phyloP scores from a whole-genome alignment of 129 eudicot species.

The Artemisia annua region DNA sequence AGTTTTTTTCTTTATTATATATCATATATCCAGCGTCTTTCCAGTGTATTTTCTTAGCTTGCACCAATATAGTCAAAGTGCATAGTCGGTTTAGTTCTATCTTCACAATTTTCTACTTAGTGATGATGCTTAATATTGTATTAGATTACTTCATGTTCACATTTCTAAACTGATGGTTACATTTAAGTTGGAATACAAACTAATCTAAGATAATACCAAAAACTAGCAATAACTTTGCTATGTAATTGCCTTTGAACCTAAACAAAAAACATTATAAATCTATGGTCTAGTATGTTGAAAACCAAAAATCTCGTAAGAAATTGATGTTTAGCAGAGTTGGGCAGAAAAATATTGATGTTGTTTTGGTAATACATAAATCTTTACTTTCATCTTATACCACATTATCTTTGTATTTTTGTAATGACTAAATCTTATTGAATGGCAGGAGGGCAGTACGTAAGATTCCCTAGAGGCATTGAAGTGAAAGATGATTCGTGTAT shows the following conservation, averaged over 20 bases:
- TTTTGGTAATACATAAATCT: too few species aligned
- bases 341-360: too few species aligned
- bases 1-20: background rate
- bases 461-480: too few species aligned
- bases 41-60: conserved; percentile 1
- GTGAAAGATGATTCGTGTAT: too few species aligned
- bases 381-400: too few species aligned
- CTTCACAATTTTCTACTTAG: conserved; percentile 13
- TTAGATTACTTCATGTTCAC: conserved; percentile 45
- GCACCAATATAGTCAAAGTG: conserved; percentile 7
- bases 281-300: background rate
- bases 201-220: conserved; percentile 11
- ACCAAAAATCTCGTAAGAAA: background rate
- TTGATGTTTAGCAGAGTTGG: too few species aligned
- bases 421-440: too few species aligned
- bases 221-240: conserved; percentile 6
- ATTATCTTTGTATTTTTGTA: too few species aligned
- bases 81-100: conserved; percentile 4
- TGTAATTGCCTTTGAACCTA: conserved; percentile 39
- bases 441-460: too few species aligned
- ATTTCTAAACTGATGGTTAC: conserved; percentile 38
- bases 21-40: background rate
- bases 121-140: conserved; percentile 4
- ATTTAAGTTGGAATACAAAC: conserved; percentile 25
- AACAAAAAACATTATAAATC: conserved; percentile 28